These are phyloP conservation scores for Chaetomiaceae sp. DNA, from an alignment of 2,329 filamentous ascomycete genomes.

Conservation along the genomic window DNA sequence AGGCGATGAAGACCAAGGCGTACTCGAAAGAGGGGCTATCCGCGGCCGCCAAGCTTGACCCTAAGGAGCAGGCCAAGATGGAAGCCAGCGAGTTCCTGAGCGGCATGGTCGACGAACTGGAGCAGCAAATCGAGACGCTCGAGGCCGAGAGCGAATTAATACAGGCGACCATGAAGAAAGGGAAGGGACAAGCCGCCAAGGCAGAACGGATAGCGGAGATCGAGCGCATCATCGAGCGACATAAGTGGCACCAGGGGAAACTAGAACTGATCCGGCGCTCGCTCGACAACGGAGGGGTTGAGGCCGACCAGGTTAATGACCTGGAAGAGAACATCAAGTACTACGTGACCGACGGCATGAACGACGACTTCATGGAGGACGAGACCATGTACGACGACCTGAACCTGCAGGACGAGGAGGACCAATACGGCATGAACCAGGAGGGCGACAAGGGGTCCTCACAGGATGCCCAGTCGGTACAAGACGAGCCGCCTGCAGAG, in stretches of 20 bases:
- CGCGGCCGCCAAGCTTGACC: slow-evolving; percentile 86
- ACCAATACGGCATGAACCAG: slow-evolving; percentile 69
- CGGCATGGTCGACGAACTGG: slow-evolving; percentile 83
- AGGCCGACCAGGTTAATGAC: slow-evolving; percentile 78
- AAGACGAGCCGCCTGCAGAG: slow-evolving; percentile 65
- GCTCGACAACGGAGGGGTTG: slow-evolving; percentile 86
- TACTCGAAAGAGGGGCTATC: slow-evolving; percentile 97
- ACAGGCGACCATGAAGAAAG: slow-evolving; percentile 88
- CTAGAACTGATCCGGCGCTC: slow-evolving; percentile 85
- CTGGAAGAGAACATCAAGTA: slow-evolving; percentile 90
- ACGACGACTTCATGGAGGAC: slow-evolving; percentile 86
- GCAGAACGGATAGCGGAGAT: slow-evolving; percentile 84
- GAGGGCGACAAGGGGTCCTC: slow-evolving; percentile 89
- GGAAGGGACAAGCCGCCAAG: slow-evolving; percentile 79
- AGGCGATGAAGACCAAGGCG: slow-evolving; percentile 99
- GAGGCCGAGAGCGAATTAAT: slow-evolving; percentile 86
- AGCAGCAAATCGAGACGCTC: slow-evolving; percentile 84
- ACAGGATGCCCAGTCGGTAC: slow-evolving; percentile 87
- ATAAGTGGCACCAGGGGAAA: slow-evolving; percentile 95
- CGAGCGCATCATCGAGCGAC: slow-evolving; percentile 75
- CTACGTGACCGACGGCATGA: slow-evolving; percentile 86
- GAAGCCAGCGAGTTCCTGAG: slow-evolving; percentile 83
- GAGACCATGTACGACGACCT: slow-evolving; percentile 94
- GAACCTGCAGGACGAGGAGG: slow-evolving; percentile 87
- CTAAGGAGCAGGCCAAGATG: slow-evolving; percentile 92